Base-by-base conservation (phyloP, 345 rosid species). In the Ceriops decandra region DNA sequence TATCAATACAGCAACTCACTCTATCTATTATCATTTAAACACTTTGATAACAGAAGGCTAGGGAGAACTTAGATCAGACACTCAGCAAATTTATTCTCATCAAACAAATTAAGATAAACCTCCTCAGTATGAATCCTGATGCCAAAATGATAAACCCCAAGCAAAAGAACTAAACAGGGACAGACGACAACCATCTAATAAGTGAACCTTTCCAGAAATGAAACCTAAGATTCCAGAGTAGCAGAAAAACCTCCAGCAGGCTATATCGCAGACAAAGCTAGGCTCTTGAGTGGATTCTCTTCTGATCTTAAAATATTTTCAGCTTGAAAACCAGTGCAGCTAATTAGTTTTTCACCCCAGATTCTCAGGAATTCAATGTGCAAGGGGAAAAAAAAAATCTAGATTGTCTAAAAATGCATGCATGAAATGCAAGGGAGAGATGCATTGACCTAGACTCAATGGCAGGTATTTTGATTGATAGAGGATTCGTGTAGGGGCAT, bases 161-260 rank as follows among this genome's bases (percentile, higher is more conserved):
- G 49, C 15, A 42, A 11, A 42, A 42, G 5, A 42, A 11, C 17
- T 11, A 3, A 13, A 42, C 13, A 13, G 49, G 49, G 16, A 13
- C 16, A 15, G 16, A 42, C 13, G 19, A 42, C 5, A 42, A 42
- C 17, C 4, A 42, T 13, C 49, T 42, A 42, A 42, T 13, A 42
- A 42, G 49, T 42, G 17, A 42, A 33, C 36, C 10, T 33, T 33
- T 7, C 8, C 9, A 33, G 36, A 31, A 51, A 51, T 31, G 27
- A 17, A 9, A 51, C 3, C 24, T 28, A 28, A 26, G 56, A 49
- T n/a, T n/a, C 21, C 31, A 63, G 9, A 27, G 56, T 47, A 32
- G 60, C 3, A 31, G 30, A 16, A 68, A 68, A 59, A 60, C 19
- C 58, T 32, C 32, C 7, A 67, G 70, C 62, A 56, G 46, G 30